Percentiles rank a stretch among this genome's conserved stretches.
phyloP scores from a whole-genome alignment of 139 green algal species.

The Monoraphidium neglectum region DNA sequence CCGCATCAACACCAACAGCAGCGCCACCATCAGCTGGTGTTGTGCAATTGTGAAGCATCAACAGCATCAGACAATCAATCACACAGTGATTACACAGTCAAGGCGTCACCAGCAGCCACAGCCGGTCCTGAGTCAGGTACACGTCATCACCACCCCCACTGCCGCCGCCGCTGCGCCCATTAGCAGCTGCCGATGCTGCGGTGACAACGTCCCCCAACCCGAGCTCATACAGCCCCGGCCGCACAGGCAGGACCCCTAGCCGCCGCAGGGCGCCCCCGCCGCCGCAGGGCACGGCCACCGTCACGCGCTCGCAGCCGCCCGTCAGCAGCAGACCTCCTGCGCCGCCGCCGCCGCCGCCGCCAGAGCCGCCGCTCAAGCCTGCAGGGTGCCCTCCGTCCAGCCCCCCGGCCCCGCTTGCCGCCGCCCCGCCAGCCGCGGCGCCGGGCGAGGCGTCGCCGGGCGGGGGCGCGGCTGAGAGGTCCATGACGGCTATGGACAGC shows the following conservation, averaged over 20 bases:
- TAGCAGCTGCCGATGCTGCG: background rate
- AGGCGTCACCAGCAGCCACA: slow-evolving; percentile 16
- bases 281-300: background rate
- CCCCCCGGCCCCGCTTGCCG: background rate
- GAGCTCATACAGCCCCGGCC: slow-evolving; percentile 24
- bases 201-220: slow-evolving; percentile 3
- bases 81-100: too few relatives aligned
- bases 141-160: background rate
- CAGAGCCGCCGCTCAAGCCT: background rate
- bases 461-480: background rate
- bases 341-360: background rate
- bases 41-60: too few relatives aligned
- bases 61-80: too few relatives aligned
- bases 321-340: slow-evolving; percentile 12
- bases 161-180: background rate
- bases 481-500: too few relatives aligned
- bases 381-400: too few relatives aligned
- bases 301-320: slow-evolving; percentile 1
- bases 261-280: background rate
- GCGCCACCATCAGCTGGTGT: too few relatives aligned
- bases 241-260: slow-evolving; percentile 4
- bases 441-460: background rate
- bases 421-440: background rate
- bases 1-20: too few relatives aligned
- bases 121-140: slow-evolving; percentile 17